Evolutionary conservation across 2,329 filamentous ascomycete species (phyloP).

Genomic region (Juglanconis sp.): DNA sequence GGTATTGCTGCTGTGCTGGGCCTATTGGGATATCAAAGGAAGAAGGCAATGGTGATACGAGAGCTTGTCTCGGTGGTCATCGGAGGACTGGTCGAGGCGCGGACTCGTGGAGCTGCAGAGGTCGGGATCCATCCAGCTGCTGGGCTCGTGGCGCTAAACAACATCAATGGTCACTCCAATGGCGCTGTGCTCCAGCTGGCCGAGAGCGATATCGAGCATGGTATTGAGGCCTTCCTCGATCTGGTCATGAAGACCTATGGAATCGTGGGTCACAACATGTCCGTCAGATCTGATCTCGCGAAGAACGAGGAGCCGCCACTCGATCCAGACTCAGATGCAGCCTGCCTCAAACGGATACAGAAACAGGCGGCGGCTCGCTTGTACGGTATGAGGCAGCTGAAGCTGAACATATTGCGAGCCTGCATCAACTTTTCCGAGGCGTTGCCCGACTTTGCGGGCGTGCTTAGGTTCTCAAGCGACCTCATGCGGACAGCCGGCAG

Average conservation of each 20-base stretch:
- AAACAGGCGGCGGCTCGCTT: conserved; percentile 55
- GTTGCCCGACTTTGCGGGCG: conserved; percentile 83
- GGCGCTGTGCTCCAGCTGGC: conserved; percentile 58
- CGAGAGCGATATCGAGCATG: conserved; percentile 63
- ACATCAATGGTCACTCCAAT: conserved; percentile 45
- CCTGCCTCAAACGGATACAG: conserved; percentile 55
- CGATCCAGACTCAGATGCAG: conserved; percentile 48
- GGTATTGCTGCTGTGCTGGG: conserved; percentile 87
- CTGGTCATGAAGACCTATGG: conserved; percentile 62
- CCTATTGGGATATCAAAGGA: conserved; percentile 74
- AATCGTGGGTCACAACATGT: conserved; percentile 50
- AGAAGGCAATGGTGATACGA: conserved; percentile 85
- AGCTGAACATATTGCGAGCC: conserved; percentile 81
- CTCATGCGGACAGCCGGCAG: conserved; percentile 79
- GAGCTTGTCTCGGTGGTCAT: conserved; percentile 82
- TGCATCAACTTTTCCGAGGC: conserved; percentile 94
- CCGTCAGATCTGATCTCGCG: conserved; percentile 24
- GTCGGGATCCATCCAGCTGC: conserved; percentile 93
- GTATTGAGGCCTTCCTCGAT: conserved; percentile 61
- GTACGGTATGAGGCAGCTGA: conserved; percentile 77
- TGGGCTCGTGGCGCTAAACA: conserved; percentile 71
- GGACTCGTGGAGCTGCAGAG: conserved; percentile 91
- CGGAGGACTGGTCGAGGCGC: conserved; percentile 80
- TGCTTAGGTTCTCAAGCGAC: conserved; percentile 83
- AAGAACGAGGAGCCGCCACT: conserved; percentile 15